Conservation (phyloP, 192 early-diverging fungal genomes). For the Linnemannia schmuckeri region DNA sequence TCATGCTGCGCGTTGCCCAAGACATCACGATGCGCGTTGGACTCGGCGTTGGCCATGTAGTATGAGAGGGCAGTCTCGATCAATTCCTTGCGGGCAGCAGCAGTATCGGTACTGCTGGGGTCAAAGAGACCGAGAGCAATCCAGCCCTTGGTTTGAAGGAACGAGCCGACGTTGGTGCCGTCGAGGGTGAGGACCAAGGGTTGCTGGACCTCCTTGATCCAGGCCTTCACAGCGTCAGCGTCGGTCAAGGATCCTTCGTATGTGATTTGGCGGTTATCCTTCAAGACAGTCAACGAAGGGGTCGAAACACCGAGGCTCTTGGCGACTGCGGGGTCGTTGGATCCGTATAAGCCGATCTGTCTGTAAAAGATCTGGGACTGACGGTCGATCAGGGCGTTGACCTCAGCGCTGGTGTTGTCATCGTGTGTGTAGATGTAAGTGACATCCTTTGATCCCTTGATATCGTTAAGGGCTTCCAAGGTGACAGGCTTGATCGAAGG, state of each 20-base stretch:
- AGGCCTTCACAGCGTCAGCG: slow-evolving; percentile 62
- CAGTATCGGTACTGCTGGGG: slow-evolving; percentile 35
- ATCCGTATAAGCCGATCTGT: slow-evolving; percentile 11
- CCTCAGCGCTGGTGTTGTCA: slow-evolving; percentile 60
- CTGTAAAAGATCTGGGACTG: slow-evolving; percentile 46
- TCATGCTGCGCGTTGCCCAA: not conserved
- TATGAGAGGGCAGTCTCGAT: slow-evolving; percentile 56
- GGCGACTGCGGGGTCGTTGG: slow-evolving; percentile 26
- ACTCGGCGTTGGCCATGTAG: slow-evolving; percentile 5
- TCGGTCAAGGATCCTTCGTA: slow-evolving; percentile 51
- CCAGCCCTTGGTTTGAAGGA: slow-evolving; percentile 74
- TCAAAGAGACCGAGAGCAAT: slow-evolving; percentile 77
- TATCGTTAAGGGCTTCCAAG: slow-evolving; percentile 54
- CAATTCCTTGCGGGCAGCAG: slow-evolving; percentile 24
- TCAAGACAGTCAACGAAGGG: slow-evolving; percentile 70
- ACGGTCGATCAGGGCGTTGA: slow-evolving; percentile 36
- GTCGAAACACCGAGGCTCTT: slow-evolving; percentile 31
- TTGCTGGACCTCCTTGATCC: slow-evolving; percentile 74
- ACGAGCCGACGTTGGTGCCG: slow-evolving; percentile 73
- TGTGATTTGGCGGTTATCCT: slow-evolving; percentile 65
- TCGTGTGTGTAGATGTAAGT: slow-evolving; percentile 71
- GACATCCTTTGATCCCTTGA: slow-evolving; percentile 57
- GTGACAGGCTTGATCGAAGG: slow-evolving; percentile 52
- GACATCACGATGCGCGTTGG: not conserved
- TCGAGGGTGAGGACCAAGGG: slow-evolving; percentile 75